phyloP scores from a whole-genome alignment of 2,329 filamentous ascomycete species.

The Sarocladiaceae sp. region DNA sequence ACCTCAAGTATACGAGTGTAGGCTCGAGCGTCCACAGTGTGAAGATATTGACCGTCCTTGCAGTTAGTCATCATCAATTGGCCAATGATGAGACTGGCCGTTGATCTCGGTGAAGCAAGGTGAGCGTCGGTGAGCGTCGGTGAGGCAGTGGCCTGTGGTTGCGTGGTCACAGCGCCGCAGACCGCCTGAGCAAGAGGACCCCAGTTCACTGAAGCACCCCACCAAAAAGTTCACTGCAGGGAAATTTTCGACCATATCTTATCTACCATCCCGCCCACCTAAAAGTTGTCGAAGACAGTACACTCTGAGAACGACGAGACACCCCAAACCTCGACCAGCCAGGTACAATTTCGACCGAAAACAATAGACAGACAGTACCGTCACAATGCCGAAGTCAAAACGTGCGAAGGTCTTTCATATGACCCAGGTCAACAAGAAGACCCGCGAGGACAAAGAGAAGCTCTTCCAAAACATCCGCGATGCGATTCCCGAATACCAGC shows the following conservation, averaged over 20 bases:
- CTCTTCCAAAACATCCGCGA: conserved; percentile 86
- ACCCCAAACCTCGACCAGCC: conserved; percentile 5
- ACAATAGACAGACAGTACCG: conserved; percentile 12
- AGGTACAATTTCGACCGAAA: neutral
- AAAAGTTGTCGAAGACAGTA: conserved; percentile 7
- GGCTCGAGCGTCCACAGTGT: no score
- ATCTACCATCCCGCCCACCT: conserved; percentile 8
- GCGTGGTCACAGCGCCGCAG: conserved; percentile 3
- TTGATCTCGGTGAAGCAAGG: conserved; percentile 4
- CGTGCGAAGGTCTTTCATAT: conserved; percentile 83
- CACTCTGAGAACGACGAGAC: no score
- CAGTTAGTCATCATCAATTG: conserved; percentile 5
- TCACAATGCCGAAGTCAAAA: conserved; percentile 90
- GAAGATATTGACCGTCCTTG: neutral
- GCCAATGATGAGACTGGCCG: neutral
- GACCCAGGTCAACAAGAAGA: conserved; percentile 88
- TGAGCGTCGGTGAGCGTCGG: conserved; percentile 3
- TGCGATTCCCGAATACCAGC: conserved; percentile 75
- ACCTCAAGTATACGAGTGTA: no score
- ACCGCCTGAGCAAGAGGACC: neutral
- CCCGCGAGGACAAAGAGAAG: conserved; percentile 81
- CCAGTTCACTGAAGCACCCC: neutral
- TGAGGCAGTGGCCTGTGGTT: no score
- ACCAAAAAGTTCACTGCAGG: conserved; percentile 7
- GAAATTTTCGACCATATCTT: conserved; percentile 13